These are phyloP conservation scores for Neonectria punicea DNA, from an alignment of 2,329 filamentous ascomycete genomes.

Conservation along the genomic window DNA sequence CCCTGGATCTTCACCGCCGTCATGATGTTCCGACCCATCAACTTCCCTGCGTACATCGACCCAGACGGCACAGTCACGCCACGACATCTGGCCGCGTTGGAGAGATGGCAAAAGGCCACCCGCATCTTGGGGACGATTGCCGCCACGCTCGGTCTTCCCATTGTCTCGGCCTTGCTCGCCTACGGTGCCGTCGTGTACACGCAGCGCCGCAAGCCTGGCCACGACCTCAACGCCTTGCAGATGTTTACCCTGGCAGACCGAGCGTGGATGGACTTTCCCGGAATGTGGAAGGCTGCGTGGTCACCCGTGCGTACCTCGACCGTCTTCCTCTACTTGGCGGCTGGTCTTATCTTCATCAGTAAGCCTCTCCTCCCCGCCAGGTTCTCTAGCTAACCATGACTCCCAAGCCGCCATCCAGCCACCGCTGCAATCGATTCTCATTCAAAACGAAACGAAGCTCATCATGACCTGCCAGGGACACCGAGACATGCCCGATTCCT, in stretches of 20 bases:
- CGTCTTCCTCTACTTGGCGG: constrained; percentile 13
- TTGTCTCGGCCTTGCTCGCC: constrained; percentile 28
- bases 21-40: constrained; percentile 28
- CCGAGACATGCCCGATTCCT: not conserved
- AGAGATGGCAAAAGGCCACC: not conserved
- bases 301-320: not conserved
- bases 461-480: constrained; percentile 14
- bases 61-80: constrained; percentile 10
- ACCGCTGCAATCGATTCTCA: constrained; percentile 4
- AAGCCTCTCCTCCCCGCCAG: not conserved
- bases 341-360: constrained; percentile 25
- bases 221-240: constrained; percentile 17
- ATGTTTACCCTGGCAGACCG: constrained; percentile 28
- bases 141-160: constrained; percentile 14
- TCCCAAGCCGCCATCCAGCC: constrained; percentile 20
- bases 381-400: not conserved
- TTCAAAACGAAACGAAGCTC: constrained; percentile 15
- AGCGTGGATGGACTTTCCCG: constrained; percentile 4
- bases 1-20: constrained; percentile 23
- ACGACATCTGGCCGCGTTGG: not conserved
- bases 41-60: constrained; percentile 20
- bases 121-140: not conserved
- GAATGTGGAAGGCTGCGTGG: not conserved
- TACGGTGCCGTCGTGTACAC: constrained; percentile 28
- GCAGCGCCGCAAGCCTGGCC: constrained; percentile 13